phyloP scores from a whole-genome alignment of 306 rosid genomes.

The Adenanthera pavonina region DNA sequence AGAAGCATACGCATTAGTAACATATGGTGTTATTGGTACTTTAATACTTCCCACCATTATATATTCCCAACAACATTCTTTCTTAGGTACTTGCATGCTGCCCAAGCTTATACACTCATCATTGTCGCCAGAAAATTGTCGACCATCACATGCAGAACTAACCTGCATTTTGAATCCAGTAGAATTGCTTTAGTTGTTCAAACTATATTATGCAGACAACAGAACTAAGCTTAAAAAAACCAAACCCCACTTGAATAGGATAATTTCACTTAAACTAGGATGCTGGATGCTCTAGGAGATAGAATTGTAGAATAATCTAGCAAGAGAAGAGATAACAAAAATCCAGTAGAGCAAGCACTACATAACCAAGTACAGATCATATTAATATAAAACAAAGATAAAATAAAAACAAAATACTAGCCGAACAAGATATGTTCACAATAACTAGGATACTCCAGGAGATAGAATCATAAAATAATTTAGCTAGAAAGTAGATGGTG shows the following conservation, averaged over 20 bases:
- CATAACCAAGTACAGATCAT: not conserved
- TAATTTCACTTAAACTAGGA: not conserved
- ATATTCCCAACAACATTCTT: not conserved
- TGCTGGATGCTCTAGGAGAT: not conserved
- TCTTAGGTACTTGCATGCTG: not conserved
- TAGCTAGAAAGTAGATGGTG: not conserved
- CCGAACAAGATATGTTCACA: not conserved
- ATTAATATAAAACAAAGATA: not conserved
- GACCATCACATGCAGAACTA: not conserved
- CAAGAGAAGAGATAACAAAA: not conserved
- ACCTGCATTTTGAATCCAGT: slow-evolving; percentile 4
- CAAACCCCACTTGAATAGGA: not conserved
- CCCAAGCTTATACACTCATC: slow-evolving; percentile 25
- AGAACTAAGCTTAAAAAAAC: not conserved
- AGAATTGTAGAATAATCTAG: not conserved
- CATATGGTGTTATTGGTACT: not conserved
- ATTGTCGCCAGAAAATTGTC: not conserved
- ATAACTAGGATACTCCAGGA: not conserved
- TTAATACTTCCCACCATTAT: not conserved
- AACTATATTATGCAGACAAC: not conserved
- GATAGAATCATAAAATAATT: not conserved
- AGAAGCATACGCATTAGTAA: not conserved
- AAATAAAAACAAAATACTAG: not conserved
- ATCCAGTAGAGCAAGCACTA: not conserved
- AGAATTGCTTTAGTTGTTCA: not conserved